Evolutionary conservation across 2,329 filamentous ascomycete species (phyloP).

Genomic region (Penicillium sp.): DNA sequence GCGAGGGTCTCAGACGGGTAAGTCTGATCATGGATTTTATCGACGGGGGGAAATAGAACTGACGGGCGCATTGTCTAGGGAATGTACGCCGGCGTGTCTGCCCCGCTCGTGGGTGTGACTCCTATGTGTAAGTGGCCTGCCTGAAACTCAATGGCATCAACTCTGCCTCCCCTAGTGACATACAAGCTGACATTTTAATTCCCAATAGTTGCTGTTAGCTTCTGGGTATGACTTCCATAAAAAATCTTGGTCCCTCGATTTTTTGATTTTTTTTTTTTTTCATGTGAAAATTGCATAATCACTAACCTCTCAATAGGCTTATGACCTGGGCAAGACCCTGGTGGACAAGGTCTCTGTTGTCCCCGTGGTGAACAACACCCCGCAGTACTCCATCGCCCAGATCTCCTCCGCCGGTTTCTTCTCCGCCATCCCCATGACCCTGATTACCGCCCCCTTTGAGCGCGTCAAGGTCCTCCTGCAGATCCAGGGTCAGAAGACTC

Average conservation of each 20-base stretch:
- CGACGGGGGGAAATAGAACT: neutral
- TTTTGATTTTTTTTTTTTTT: neutral
- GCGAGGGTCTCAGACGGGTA: constrained; percentile 74
- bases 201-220: constrained; percentile 65
- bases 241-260: too few relatives aligned
- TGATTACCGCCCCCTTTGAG: constrained; percentile 98
- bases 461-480: constrained; percentile 98
- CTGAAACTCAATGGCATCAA: constrained; percentile 4
- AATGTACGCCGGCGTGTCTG: constrained; percentile 94
- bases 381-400: constrained; percentile 79
- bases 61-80: constrained; percentile 55
- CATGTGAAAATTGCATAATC: neutral
- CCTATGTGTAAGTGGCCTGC: constrained; percentile 83
- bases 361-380: constrained; percentile 61
- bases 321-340: constrained; percentile 91
- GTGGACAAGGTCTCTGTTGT: constrained; percentile 71
- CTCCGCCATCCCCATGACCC: constrained; percentile 94
- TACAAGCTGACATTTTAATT: constrained; percentile 4
- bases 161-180: neutral
- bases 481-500: constrained; percentile 88
- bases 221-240: constrained; percentile 62
- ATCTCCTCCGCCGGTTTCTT: constrained; percentile 94
- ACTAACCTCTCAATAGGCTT: constrained; percentile 71
- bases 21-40: constrained; percentile 11
- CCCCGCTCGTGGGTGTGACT: constrained; percentile 91